These are phyloP conservation scores for Calocybe indica DNA, from an alignment of 768 basidiomycete species.

Conservation along the genomic window DNA sequence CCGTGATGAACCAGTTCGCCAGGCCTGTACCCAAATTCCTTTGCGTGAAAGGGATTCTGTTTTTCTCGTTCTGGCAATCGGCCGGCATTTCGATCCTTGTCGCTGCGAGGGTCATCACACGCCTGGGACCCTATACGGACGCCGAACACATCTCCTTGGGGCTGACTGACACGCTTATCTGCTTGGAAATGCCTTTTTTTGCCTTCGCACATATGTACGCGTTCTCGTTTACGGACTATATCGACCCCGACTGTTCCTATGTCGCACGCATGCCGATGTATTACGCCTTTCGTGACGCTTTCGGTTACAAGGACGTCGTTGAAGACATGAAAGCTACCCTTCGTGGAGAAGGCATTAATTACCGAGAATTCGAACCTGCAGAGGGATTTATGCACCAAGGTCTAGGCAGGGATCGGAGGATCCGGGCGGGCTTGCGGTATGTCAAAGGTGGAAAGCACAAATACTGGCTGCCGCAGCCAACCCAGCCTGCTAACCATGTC, in stretches of 20 bases:
- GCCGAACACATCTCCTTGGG: slow-evolving; percentile 86
- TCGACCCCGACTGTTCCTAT: slow-evolving; percentile 49
- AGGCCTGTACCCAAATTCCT: slow-evolving; percentile 96
- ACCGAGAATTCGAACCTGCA: slow-evolving; percentile 93
- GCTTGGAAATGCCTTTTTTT: slow-evolving; percentile 96
- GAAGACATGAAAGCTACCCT: slow-evolving; percentile 82
- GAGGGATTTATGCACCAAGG: slow-evolving; percentile 93
- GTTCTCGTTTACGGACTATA: slow-evolving; percentile 86
- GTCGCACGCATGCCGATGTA: slow-evolving; percentile 87
- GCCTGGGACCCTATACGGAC: slow-evolving; percentile 84
- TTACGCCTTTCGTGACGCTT: slow-evolving; percentile 84
- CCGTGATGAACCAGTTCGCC: slow-evolving; percentile 5
- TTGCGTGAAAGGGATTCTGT: slow-evolving; percentile 96
- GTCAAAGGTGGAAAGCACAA: slow-evolving; percentile 85
- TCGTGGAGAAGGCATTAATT: slow-evolving; percentile 87
- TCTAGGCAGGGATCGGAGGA: slow-evolving; percentile 76
- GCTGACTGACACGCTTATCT: slow-evolving; percentile 86
- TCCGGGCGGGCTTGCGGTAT: slow-evolving; percentile 89
- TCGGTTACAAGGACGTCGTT: slow-evolving; percentile 81
- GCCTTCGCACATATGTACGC: slow-evolving; percentile 94
- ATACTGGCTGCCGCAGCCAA: slow-evolving; percentile 89
- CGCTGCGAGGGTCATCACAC: slow-evolving; percentile 66
- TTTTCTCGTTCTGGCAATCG: slow-evolving; percentile 98
- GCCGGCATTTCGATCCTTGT: slow-evolving; percentile 85
- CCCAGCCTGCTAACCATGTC: slow-evolving; percentile 30